phyloP scores from a whole-genome alignment of 2,329 filamentous ascomycete genomes.

The Sarocladium brachiariae region DNA sequence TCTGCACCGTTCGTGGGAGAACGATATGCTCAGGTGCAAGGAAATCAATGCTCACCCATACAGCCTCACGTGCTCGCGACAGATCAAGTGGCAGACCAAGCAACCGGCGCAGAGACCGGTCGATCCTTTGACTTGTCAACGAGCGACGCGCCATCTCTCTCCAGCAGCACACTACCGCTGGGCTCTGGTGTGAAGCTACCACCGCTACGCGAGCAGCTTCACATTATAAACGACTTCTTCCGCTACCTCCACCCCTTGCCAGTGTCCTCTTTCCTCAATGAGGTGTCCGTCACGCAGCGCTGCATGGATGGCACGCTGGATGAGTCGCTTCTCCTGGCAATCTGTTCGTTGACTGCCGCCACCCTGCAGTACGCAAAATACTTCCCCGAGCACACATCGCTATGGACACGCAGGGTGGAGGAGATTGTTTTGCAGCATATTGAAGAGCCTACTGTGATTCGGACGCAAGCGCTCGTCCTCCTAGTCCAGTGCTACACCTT shows the following conservation, averaged over 20 bases:
- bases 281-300: slow-evolving; percentile 42
- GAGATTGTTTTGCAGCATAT: slow-evolving; percentile 35
- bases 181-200: slow-evolving; percentile 10
- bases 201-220: slow-evolving; percentile 14
- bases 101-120: too few relatives aligned
- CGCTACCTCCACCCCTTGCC: slow-evolving; percentile 18
- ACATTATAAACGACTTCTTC: slow-evolving; percentile 19
- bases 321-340: slow-evolving; percentile 31
- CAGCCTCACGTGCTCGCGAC: too few relatives aligned
- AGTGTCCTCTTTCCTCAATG: slow-evolving; percentile 33
- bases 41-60: too few relatives aligned
- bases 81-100: too few relatives aligned
- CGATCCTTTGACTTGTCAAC: too few relatives aligned
- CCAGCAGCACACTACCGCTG: neutral
- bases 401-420: slow-evolving; percentile 39
- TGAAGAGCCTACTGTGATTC: slow-evolving; percentile 40
- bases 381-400: slow-evolving; percentile 21
- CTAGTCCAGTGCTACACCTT: slow-evolving; percentile 23
- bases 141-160: neutral
- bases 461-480: slow-evolving; percentile 30
- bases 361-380: slow-evolving; percentile 29
- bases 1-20: neutral
- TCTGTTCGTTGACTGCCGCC: slow-evolving; percentile 30
- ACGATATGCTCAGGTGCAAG: too few relatives aligned
- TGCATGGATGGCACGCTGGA: slow-evolving; percentile 42